phyloP scores from a whole-genome alignment of 805 yeast genomes.

The Cyberlindnera samutprakarnensis region DNA sequence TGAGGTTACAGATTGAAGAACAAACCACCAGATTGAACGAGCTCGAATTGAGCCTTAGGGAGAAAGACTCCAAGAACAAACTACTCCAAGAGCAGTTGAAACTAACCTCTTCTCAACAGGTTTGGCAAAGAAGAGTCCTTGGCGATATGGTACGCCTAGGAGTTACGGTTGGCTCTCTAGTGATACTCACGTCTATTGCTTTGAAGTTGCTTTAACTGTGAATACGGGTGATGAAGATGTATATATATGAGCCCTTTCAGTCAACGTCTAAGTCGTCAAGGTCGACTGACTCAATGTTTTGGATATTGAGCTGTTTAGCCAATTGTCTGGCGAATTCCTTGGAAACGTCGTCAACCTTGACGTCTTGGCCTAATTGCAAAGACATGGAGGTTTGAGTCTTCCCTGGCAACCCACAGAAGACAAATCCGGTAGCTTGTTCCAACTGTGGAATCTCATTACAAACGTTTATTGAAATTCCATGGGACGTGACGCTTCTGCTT shows the following conservation, averaged over 20 bases:
- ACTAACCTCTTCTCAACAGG: no score
- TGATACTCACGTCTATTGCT: no score
- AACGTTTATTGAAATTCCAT: constrained; percentile 83
- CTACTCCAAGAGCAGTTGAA: no score
- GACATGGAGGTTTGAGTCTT: constrained; percentile 48
- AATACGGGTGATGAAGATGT: no score
- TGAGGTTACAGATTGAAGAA: background rate
- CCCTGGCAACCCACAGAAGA: constrained; percentile 80
- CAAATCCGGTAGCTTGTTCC: constrained; percentile 44
- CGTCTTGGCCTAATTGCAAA: constrained; percentile 20
- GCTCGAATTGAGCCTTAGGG: no score
- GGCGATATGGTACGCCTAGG: no score
- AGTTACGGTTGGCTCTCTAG: no score
- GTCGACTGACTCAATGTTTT: constrained; percentile 29
- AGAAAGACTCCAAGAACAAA: no score
- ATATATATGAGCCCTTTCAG: constrained; percentile 1
- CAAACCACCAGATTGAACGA: constrained; percentile 1
- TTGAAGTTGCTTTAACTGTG: no score
- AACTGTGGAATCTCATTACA: constrained; percentile 64
- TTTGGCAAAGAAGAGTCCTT: no score
- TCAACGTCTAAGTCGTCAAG: constrained; percentile 25
- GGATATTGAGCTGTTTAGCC: constrained; percentile 31
- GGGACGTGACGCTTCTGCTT: constrained; percentile 76
- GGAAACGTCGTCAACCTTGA: constrained; percentile 30
- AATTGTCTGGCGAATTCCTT: constrained; percentile 36